Conservation (phyloP, 2,329 filamentous ascomycete genomes). For the Epichloe festucae region DNA sequence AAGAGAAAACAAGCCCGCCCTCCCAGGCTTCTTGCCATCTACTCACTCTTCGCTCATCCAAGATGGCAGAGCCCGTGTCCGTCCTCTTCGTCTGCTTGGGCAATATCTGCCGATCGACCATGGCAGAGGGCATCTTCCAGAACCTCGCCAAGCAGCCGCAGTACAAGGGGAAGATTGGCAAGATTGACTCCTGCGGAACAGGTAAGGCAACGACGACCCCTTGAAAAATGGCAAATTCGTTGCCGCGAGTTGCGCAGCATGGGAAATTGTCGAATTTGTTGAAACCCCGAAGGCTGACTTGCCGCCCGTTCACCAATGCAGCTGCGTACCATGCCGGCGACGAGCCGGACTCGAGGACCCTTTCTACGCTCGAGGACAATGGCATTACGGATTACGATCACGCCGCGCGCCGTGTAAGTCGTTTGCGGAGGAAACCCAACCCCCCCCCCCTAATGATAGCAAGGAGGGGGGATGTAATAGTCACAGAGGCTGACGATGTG, state of each 20-base stretch:
- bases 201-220: slow-evolving; percentile 20
- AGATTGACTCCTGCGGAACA: slow-evolving; percentile 83
- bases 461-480: too few species aligned
- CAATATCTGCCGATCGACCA: slow-evolving; percentile 89
- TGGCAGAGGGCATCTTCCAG: slow-evolving; percentile 91
- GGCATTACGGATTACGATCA: slow-evolving; percentile 69
- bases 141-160: slow-evolving; percentile 50
- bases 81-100: slow-evolving; percentile 93
- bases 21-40: background rate
- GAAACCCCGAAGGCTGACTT: background rate
- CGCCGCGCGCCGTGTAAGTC: slow-evolving; percentile 55
- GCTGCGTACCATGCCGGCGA: slow-evolving; percentile 74
- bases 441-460: too few species aligned
- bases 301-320: slow-evolving; percentile 12
- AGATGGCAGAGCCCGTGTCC: slow-evolving; percentile 38
- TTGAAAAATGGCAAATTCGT: background rate
- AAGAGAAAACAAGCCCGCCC: background rate
- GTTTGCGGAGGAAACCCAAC: background rate
- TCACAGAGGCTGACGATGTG: too few species aligned
- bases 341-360: slow-evolving; percentile 68
- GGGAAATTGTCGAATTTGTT: background rate
- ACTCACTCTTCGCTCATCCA: slow-evolving; percentile 4
- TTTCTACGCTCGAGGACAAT: slow-evolving; percentile 61
- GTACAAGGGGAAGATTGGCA: slow-evolving; percentile 45
- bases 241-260: background rate